Base-by-base conservation (phyloP, 2,329 filamentous ascomycete genomes). In the Aspergillus jensenii region DNA sequence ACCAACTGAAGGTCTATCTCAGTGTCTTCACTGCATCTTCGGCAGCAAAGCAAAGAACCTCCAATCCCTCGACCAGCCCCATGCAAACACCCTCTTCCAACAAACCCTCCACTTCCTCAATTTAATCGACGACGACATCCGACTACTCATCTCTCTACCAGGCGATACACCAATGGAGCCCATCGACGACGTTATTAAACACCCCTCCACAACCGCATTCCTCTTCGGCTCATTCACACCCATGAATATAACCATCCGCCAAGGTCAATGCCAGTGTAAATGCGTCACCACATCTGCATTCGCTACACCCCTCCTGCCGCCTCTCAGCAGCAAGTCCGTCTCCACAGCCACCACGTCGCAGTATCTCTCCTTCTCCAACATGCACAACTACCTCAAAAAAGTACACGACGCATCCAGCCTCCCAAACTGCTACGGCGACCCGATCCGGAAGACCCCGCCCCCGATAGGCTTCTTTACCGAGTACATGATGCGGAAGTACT, bases 401-500 rank as follows among this genome's bases (percentile, higher is more conserved):
- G 27, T 56, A 5, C 19, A 17, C 15, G 33, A 37, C 9, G 41
- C 25, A 1, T 27, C 23, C 9, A 54, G 58, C 2, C 23, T 56
- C 6, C 48, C 53, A 6, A 59, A 56, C 43, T 39, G 33, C 47
- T 56, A 59, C 7, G 15, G 14, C 12, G 33, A 40, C n/a, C 39
- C 27, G 6, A 35, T 53, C 17, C 43, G 17, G 4, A 53, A 40
- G 33, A 52, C 27, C 6, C n/a, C 11, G 14, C 53, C 43, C n/a
- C 53, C 37, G 31, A 19, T 23, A 4, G 17, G 17, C 17, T 56
- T 49, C 11, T 56, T 57, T 17, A 45, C 35, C 2, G 47, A 56
- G 23, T 50, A 59, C 35, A 53, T 59, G 58, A 39, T 56, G 14
- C 44, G 48, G 1, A 53, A 50, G 37, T 59, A 53, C 17, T 56